Percentiles rank a stretch among this genome's conserved stretches.
Evolutionary conservation across 2,329 filamentous ascomycete species (phyloP).

Genomic region (Aspergillus neotritici): DNA sequence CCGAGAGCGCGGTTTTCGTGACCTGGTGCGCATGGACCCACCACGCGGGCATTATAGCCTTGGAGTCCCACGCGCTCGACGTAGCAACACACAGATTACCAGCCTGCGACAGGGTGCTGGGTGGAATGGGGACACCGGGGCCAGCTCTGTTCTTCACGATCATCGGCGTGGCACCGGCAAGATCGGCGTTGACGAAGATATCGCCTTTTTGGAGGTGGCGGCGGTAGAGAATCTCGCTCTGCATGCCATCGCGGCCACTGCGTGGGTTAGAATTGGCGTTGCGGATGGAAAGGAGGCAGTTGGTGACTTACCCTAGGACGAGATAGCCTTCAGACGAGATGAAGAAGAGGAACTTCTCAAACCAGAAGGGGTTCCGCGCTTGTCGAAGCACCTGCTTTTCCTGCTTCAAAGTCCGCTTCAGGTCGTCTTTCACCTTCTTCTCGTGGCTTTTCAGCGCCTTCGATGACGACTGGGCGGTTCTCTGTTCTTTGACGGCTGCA

Average conservation of each 20-base stretch:
- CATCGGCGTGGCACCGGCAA: constrained; percentile 76
- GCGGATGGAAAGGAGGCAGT: neutral
- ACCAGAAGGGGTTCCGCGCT: constrained; percentile 82
- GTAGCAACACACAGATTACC: constrained; percentile 78
- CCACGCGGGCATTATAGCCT: constrained; percentile 91
- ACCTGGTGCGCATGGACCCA: constrained; percentile 92
- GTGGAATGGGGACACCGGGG: constrained; percentile 80
- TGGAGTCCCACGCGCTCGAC: constrained; percentile 90
- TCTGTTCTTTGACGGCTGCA: constrained; percentile 80
- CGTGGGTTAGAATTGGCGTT: constrained; percentile 10
- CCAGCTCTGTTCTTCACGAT: constrained; percentile 82
- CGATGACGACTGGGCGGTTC: constrained; percentile 73
- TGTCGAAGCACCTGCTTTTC: constrained; percentile 83
- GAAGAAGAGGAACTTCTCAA: constrained; percentile 96
- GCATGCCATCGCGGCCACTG: constrained; percentile 73
- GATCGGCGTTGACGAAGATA: constrained; percentile 83
- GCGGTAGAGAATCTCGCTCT: constrained; percentile 88
- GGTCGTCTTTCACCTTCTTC: constrained; percentile 76
- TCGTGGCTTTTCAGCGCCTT: constrained; percentile 85
- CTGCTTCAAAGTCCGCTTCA: constrained; percentile 83
- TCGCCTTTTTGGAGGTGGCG: constrained; percentile 83
- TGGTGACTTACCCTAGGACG: constrained; percentile 58
- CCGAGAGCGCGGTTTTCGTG: constrained; percentile 68
- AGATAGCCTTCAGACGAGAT: constrained; percentile 93
- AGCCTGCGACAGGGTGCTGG: constrained; percentile 84